Base-by-base conservation (phyloP, 768 basidiomycete genomes). In the Xerocomus potaroensis region DNA sequence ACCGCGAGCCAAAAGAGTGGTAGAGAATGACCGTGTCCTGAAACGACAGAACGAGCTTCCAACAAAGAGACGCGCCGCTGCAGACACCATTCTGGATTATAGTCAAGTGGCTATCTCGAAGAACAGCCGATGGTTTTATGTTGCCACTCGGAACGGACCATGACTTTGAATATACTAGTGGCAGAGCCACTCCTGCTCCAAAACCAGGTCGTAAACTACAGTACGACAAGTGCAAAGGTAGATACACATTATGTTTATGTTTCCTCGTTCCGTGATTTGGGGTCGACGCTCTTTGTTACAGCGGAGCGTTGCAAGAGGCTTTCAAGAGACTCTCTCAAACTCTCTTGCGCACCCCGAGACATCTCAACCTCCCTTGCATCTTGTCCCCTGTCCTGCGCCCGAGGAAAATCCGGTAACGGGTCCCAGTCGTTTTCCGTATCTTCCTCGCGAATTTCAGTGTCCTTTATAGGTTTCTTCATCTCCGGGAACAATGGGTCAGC, bases 401-500 rank as follows among this genome's bases (percentile, higher is more conserved):
- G 29, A 23, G 38, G 29, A 12, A 48, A 45, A 8, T 59, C 52
- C n/a, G 62, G 52, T 49, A 64, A 49, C 2, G 63, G 62, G 15
- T 64, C 59, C 63, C 63, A 64, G 0, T 45, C 59, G 27, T 22
- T 19, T 9, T 19, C n/a, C 16, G n/a, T 23, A 33, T 42, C 45
- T 10, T 19, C 43, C 34, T 22, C 30, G 24, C 15, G 44, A 14
- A 41, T 39, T 41, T 61, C 48, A 24, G 32, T 3, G 8, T 47
- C 46, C 3, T 6, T 21, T 14, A n/a, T 34, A 21, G 33, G 34
- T 6, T 43, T 43, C 32, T 32, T 45, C 64, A 64, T 66, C 29
- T 64, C 61, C 46, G 66, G 58, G 37, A 66, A 68, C 27, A 60
- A 48, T 7, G 66, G 64, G 37, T 66, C 64, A 26, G 64, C 53